phyloP scores from a whole-genome alignment of 2,329 filamentous ascomycete species.

The Aspergillus sp. region DNA sequence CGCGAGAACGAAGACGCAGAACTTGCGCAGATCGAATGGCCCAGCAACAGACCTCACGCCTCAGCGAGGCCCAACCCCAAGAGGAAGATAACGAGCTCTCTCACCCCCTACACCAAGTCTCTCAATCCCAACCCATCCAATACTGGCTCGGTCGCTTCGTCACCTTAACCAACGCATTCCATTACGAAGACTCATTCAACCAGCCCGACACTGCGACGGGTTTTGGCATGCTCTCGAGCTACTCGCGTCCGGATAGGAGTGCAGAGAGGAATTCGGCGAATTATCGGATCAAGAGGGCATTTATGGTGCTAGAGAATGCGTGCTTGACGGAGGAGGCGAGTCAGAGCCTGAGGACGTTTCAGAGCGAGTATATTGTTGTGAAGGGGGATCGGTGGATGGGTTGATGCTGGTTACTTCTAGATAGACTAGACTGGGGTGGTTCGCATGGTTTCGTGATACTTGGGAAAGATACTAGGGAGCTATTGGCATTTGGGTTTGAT shows the following conservation, averaged over 20 bases:
- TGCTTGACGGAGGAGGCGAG: conserved; percentile 31
- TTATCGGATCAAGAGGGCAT: conserved; percentile 25
- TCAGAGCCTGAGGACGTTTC: conserved; percentile 26
- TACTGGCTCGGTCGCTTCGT: conserved; percentile 30
- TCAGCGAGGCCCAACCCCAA: background rate
- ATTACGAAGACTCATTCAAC: conserved; percentile 26
- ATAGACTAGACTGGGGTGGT: no score
- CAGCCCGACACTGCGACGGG: conserved; percentile 21
- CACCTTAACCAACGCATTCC: conserved; percentile 24
- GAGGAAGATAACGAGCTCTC: background rate
- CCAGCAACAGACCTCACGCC: background rate
- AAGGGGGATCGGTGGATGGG: conserved; percentile 16
- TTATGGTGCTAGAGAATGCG: conserved; percentile 26
- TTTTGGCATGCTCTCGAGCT: conserved; percentile 18
- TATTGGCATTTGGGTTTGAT: no score
- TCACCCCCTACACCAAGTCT: conserved; percentile 13
- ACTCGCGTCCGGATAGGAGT: conserved; percentile 10
- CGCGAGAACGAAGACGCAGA: conserved; percentile 3
- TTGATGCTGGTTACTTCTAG: background rate
- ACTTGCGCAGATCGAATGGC: conserved; percentile 10
- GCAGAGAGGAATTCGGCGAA: conserved; percentile 8
- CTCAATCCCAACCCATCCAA: conserved; percentile 15
- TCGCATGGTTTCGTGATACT: no score
- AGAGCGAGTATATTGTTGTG: conserved; percentile 16
- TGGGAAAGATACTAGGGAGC: no score